phyloP scores from a whole-genome alignment of 164 flowering plant genomes.

The Vitis rotundifolia region DNA sequence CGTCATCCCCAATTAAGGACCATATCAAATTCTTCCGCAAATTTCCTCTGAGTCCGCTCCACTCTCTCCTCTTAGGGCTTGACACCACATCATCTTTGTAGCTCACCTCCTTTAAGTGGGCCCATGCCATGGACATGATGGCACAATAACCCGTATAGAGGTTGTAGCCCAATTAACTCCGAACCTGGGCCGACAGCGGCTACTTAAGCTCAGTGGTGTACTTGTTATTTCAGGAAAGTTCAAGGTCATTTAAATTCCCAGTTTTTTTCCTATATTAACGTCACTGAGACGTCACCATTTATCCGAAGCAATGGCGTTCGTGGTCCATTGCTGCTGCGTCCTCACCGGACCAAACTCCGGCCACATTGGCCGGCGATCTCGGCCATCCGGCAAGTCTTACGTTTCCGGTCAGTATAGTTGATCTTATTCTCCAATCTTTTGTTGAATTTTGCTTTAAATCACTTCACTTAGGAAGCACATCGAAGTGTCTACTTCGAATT shows the following conservation, averaged over 20 bases:
- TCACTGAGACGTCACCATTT: not conserved
- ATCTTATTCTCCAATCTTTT: not conserved
- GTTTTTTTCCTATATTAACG: not conserved
- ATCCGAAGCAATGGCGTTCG: conserved; percentile 25
- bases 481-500: no score
- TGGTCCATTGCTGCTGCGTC: conserved; percentile 22
- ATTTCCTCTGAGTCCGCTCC: no score
- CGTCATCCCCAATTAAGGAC: no score
- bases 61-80: no score
- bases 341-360: conserved; percentile 8
- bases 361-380: not conserved
- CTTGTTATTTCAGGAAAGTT: not conserved
- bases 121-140: no score
- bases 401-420: conserved; percentile 16
- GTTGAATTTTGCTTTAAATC: no score
- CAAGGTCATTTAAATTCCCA: not conserved
- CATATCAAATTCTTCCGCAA: no score
- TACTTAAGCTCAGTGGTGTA: not conserved
- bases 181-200: not conserved
- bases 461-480: no score
- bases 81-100: no score
- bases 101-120: no score
- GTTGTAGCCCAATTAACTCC: no score
- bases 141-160: no score
- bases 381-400: conserved; percentile 8